A percentile compares a stretch with the other conserved stretches of the same genome.
Conservation (phyloP, 2,329 filamentous ascomycete genomes). For the Xylaria sp. region DNA sequence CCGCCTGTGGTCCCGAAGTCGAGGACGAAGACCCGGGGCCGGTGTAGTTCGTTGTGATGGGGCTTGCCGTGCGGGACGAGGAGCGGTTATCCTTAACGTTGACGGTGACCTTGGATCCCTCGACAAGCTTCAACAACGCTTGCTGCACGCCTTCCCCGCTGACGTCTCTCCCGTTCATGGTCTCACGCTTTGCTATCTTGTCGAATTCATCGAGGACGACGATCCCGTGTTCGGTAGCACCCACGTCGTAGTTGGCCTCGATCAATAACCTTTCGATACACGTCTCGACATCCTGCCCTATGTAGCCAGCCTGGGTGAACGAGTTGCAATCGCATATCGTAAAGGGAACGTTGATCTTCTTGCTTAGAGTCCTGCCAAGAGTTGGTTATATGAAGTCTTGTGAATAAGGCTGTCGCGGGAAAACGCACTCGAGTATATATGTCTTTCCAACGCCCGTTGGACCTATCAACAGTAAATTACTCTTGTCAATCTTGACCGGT, state of each 20-base stretch:
- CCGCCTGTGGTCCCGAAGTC: conserved; percentile 44
- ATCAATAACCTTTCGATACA: conserved; percentile 90
- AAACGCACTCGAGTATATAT: conserved; percentile 75
- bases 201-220: conserved; percentile 97
- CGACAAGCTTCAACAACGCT: conserved; percentile 91
- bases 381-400: conserved; percentile 1
- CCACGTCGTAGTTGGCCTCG: conserved; percentile 86
- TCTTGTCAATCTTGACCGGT: conserved; percentile 85
- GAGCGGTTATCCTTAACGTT: conserved; percentile 80
- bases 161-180: conserved; percentile 88
- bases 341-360: conserved; percentile 92
- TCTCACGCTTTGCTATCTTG: conserved; percentile 89
- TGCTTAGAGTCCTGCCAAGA: conserved; percentile 75
- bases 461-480: conserved; percentile 86
- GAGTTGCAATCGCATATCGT: conserved; percentile 95
- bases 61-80: conserved; percentile 51
- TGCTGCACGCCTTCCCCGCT: conserved; percentile 97
- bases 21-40: conserved; percentile 49
- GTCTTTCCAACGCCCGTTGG: conserved; percentile 97
- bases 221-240: conserved; percentile 85
- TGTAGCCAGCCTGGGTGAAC: conserved; percentile 95
- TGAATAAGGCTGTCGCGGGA: background rate
- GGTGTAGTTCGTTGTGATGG: conserved; percentile 57
- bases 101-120: conserved; percentile 90
- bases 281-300: conserved; percentile 95